phyloP scores from a whole-genome alignment of 2,329 filamentous ascomycete species.

The Tolypocladium guangdongense region DNA sequence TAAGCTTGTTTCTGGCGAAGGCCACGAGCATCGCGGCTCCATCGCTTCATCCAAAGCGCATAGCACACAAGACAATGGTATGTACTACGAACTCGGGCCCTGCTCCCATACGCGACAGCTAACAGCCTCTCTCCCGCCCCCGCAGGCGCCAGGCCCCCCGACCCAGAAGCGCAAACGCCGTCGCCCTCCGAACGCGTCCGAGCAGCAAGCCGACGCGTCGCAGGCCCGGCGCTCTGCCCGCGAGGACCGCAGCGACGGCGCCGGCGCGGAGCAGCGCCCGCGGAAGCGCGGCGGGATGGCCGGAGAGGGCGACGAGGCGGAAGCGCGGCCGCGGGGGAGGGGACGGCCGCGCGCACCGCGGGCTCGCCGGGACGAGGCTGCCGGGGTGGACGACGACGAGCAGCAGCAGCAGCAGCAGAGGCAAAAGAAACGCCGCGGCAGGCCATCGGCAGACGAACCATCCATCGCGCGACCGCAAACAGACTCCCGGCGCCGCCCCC shows the following conservation, averaged over 20 bases:
- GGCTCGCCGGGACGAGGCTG: too few species aligned
- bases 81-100: background rate
- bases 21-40: background rate
- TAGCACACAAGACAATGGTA: background rate
- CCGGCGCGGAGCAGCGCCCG: constrained; percentile 12
- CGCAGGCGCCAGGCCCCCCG: constrained; percentile 14
- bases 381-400: background rate
- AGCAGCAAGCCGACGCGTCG: constrained; percentile 9
- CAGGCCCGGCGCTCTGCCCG: background rate
- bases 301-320: constrained; percentile 14
- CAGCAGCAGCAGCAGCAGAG: background rate
- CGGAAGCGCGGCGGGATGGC: constrained; percentile 13
- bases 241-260: constrained; percentile 10
- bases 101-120: background rate
- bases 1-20: too few species aligned
- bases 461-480: too few species aligned
- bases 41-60: background rate
- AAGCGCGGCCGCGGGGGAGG: constrained; percentile 14
- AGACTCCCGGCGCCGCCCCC: constrained; percentile 6
- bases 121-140: background rate
- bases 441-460: background rate
- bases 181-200: constrained; percentile 30
- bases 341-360: background rate
- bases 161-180: constrained; percentile 32
- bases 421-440: background rate